phyloP scores from a whole-genome alignment of 164 flowering plant genomes.

The Piper longum region DNA sequence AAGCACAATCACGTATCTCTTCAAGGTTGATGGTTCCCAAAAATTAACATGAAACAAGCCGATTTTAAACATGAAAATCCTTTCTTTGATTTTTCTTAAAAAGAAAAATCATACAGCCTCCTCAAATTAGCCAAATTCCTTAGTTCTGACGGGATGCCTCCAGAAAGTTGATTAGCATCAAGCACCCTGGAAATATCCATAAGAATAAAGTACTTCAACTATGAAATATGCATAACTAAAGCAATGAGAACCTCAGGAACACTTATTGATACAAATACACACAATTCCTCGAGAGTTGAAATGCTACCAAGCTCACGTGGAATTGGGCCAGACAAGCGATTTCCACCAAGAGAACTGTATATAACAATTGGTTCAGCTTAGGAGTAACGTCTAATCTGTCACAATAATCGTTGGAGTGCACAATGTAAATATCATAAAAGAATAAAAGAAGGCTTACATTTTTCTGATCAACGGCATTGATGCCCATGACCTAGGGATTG shows the following conservation, averaged over 20 bases:
- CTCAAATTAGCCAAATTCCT: constrained; percentile 16
- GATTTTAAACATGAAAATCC: background rate
- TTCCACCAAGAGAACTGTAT: constrained; percentile 43
- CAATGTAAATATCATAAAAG: background rate
- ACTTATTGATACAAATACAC: constrained; percentile 1
- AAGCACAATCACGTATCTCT: background rate
- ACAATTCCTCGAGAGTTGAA: constrained; percentile 31
- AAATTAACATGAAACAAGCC: too few relatives aligned
- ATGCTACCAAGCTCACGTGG: constrained; percentile 18
- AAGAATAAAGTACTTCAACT: background rate
- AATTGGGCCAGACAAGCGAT: constrained; percentile 14
- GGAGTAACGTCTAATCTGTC: background rate
- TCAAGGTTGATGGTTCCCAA: too few relatives aligned
- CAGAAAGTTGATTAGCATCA: constrained; percentile 19
- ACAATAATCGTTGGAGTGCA: too few relatives aligned
- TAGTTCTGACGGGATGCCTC: constrained; percentile 20
- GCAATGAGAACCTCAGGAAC: too few relatives aligned
- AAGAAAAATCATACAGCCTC: constrained; percentile 10
- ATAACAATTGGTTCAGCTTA: background rate
- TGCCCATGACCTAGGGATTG: constrained; percentile 60
- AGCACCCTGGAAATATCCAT: constrained; percentile 11
- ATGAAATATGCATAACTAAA: too few relatives aligned
- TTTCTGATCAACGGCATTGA: constrained; percentile 19
- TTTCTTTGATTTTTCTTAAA: background rate
- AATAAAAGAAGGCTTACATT: background rate